Evolutionary conservation across 805 yeast species (phyloP).

Genomic region (Clavispora fructus): DNA sequence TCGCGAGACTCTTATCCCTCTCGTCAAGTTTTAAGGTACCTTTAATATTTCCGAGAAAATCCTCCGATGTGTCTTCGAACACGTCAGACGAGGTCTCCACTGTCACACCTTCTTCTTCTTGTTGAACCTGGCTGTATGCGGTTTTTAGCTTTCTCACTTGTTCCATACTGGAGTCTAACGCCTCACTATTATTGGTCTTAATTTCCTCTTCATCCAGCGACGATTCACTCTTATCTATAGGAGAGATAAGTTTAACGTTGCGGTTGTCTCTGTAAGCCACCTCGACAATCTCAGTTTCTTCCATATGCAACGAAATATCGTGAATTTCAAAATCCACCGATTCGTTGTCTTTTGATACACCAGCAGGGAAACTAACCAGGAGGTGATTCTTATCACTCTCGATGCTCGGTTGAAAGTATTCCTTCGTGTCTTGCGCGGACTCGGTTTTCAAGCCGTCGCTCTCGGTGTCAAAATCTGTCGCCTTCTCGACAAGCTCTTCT

Average conservation of each 20-base stretch:
- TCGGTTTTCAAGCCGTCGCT: not conserved
- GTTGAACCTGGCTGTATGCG: not conserved
- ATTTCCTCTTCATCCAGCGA: not conserved
- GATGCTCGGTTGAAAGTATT: not conserved
- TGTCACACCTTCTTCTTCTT: not conserved
- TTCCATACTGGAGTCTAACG: not conserved
- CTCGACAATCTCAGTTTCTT: not conserved
- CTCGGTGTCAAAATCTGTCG: not conserved
- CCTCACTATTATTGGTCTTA: not conserved
- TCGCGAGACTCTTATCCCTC: not conserved
- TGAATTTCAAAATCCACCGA: not conserved
- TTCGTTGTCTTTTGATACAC: not conserved
- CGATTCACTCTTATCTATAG: not conserved
- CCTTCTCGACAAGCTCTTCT: not conserved
- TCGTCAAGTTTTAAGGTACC: conserved; percentile 14
- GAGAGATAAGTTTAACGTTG: not conserved
- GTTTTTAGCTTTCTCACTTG: not conserved
- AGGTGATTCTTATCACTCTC: not conserved
- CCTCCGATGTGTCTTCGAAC: conserved; percentile 13
- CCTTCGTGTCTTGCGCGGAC: not conserved
- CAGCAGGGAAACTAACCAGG: not conserved
- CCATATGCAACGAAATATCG: not conserved
- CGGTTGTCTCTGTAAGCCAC: not conserved
- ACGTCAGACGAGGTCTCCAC: conserved; percentile 2
- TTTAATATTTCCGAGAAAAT: conserved; percentile 11